Conservation (phyloP, 1,139 yeast genomes). For the Hansenula sp. region DNA sequence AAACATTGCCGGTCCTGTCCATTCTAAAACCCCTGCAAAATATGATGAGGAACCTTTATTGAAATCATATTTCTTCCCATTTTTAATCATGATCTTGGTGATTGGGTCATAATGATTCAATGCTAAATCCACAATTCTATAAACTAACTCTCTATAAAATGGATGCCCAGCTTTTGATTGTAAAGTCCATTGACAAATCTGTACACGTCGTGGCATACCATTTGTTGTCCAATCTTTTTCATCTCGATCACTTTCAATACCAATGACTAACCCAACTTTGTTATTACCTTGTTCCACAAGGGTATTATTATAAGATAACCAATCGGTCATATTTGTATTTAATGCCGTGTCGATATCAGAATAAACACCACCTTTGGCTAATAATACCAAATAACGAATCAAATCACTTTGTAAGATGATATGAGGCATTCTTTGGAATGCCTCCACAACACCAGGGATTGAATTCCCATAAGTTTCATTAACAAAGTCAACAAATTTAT, state of each 20-base stretch:
- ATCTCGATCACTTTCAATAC: constrained; percentile 37
- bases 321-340: not conserved
- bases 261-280: constrained; percentile 47
- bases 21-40: constrained; percentile 41
- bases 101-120: constrained; percentile 29
- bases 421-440: constrained; percentile 73
- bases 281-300: constrained; percentile 7
- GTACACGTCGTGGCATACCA: constrained; percentile 33
- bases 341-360: constrained; percentile 44
- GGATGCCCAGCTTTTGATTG: constrained; percentile 52
- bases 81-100: constrained; percentile 27
- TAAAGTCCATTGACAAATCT: constrained; percentile 42
- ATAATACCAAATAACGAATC: constrained; percentile 74
- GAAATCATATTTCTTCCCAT: constrained; percentile 19
- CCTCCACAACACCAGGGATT: constrained; percentile 71
- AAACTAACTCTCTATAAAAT: constrained; percentile 48
- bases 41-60: constrained; percentile 10
- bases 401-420: constrained; percentile 81
- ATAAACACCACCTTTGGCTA: constrained; percentile 86
- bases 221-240: constrained; percentile 20
- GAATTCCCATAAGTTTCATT: constrained; percentile 50
- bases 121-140: constrained; percentile 48
- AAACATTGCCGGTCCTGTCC: constrained; percentile 63
- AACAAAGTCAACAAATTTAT: constrained; percentile 58
- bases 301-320: constrained; percentile 1